Percentiles rank a stretch among this genome's conserved stretches.
These are phyloP conservation scores for Thymus quinquecostatus DNA, from an alignment of 257 asterid species.

Conservation along the genomic window DNA sequence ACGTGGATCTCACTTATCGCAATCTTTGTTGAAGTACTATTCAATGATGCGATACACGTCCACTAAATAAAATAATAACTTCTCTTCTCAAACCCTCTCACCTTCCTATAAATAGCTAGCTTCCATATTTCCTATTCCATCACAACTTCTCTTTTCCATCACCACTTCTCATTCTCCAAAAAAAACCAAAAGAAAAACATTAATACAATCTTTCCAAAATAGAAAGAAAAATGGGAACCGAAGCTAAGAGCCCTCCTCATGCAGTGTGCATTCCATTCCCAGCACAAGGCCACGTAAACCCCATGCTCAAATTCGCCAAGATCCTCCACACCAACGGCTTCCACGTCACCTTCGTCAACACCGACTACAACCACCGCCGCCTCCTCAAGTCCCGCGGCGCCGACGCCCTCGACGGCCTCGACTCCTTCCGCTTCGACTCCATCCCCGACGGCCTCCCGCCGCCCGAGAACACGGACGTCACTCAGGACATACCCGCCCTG, in stretches of 20 bases:
- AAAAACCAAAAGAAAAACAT: not conserved
- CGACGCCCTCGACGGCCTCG: slow-evolving; percentile 35
- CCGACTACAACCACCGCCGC: slow-evolving; percentile 54
- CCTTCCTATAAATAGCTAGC: not conserved
- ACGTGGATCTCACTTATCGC: no score
- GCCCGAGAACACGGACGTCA: slow-evolving; percentile 37
- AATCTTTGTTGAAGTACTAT: no score
- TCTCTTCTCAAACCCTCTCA: no score
- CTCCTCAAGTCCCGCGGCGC: slow-evolving; percentile 45
- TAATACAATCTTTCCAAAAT: no score
- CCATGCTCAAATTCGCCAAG: slow-evolving; percentile 61
- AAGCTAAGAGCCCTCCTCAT: slow-evolving; percentile 36
- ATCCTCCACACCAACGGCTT: slow-evolving; percentile 48
- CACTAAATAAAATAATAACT: not conserved
- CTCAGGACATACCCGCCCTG: slow-evolving; percentile 48
- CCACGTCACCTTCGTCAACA: slow-evolving; percentile 57
- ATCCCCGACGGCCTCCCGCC: slow-evolving; percentile 68
- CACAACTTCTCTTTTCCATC: not conserved
- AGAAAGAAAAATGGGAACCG: not conserved
- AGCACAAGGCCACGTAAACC: slow-evolving; percentile 62
- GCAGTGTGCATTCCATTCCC: slow-evolving; percentile 57
- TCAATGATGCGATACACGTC: no score
- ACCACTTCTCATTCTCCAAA: not conserved
- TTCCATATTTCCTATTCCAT: not conserved
- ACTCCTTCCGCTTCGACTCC: slow-evolving; percentile 44